Base-by-base conservation (phyloP, 495 filamentous ascomycete species). In the Glarea lozoyensis region DNA sequence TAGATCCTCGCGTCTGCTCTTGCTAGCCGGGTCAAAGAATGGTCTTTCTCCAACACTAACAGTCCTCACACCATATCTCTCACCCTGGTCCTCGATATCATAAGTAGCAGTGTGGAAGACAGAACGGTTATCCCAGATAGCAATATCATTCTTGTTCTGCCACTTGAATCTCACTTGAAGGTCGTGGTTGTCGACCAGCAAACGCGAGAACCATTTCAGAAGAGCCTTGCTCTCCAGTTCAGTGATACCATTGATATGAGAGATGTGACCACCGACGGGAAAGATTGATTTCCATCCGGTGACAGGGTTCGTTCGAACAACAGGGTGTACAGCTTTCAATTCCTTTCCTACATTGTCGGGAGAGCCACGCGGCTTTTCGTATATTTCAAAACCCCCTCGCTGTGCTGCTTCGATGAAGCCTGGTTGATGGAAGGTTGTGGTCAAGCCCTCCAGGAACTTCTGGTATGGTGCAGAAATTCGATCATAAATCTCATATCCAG, bases 91-190 rank as follows among this genome's bases (percentile, higher is more conserved):
- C 4, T 69, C 67, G 45, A 72, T 85, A 56, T 88, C 85, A 33
- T 69, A 78, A 2, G 83, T 88, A 0, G 82, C 81, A 3, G 74
- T 70, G 50, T 88, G 84, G 57, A 78, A 86, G 1, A 74, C 70
- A 27, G 70, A 75, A 6, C 84, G 62, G 48, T 88, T 88, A 56
- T 88, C 85, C 84, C 85, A 90, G 49, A 90, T 86, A 0, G 84
- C 82, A 12, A 83, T 46, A 58, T 82, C 75, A 51, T 79, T 77
- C 16, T 54, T 51, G 40, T 74, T 67, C 40, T 73, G 57, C 82
- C 80, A 90, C 39, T 68, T 63, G 49, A 70, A 59, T n/a, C 86
- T 65, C 0, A 85, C 81, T 64, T 92, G 86, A 45, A 86, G 57
- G 53, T 92, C 84, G 53, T 88, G 86, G 51, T 88, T 89, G 60